Evolutionary conservation across 2,329 filamentous ascomycete genomes (phyloP).

Genomic region (Rhynchosporium agropyri): DNA sequence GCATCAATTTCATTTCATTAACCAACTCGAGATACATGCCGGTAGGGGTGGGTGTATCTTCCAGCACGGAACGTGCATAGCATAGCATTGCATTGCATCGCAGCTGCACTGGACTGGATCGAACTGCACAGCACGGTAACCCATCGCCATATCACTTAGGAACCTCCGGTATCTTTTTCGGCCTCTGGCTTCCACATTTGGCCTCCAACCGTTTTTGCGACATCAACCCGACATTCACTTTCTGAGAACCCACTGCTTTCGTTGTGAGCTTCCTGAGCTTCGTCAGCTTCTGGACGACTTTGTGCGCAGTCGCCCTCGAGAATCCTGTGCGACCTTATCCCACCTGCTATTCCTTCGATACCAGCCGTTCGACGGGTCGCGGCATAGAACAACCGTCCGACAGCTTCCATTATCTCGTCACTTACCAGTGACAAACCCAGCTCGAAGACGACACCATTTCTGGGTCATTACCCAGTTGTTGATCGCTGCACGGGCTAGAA

Average conservation of each 20-base stretch:
- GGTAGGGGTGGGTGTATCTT: constrained; percentile 14
- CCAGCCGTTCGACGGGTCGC: constrained; percentile 12
- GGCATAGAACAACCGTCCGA: constrained; percentile 16
- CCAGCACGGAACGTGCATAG: constrained; percentile 14
- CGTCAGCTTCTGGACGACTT: neutral
- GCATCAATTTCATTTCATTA: neutral
- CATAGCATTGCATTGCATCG: constrained; percentile 1
- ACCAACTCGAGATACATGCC: constrained; percentile 8
- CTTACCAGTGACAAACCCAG: neutral
- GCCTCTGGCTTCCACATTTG: neutral
- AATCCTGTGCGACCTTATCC: constrained; percentile 13
- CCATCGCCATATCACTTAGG: constrained; percentile 9
- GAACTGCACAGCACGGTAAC: neutral
- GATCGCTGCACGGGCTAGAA: constrained; percentile 5
- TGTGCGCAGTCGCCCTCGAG: constrained; percentile 7
- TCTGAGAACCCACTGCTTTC: constrained; percentile 4
- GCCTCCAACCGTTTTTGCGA: constrained; percentile 9
- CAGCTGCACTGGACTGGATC: neutral
- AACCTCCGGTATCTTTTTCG: constrained; percentile 14
- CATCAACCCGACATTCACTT: constrained; percentile 13
- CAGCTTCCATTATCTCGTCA: constrained; percentile 17
- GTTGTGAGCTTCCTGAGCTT: neutral
- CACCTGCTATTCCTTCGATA: constrained; percentile 18
- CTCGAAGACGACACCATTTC: constrained; percentile 11
- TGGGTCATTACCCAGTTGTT: constrained; percentile 5